These are phyloP conservation scores for Cucumis variabilis DNA, from an alignment of 331 rosid species.

Conservation along the genomic window DNA sequence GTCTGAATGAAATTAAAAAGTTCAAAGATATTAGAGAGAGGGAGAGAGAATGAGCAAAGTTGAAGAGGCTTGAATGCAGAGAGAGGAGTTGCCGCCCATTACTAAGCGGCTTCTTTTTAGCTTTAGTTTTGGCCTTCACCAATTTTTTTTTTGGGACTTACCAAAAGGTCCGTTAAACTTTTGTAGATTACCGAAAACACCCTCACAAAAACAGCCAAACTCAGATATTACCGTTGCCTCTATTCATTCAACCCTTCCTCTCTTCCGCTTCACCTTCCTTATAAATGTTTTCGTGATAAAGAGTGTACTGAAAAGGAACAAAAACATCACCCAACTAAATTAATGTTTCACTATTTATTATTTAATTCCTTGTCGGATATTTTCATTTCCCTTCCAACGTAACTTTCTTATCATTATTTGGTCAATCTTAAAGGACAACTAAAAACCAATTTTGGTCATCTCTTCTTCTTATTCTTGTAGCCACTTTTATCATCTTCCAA, in stretches of 20 bases:
- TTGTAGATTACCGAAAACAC: constrained; percentile 45
- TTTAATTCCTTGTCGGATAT: constrained; percentile 19
- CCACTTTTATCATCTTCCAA: not conserved
- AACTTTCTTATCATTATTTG: not conserved
- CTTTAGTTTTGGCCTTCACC: not conserved
- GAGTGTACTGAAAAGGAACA: not conserved
- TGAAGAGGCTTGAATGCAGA: constrained; percentile 30
- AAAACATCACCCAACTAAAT: not conserved
- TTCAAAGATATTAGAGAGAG: constrained; percentile 38
- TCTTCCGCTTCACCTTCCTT: constrained; percentile 35
- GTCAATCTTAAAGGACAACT: constrained; percentile 19
- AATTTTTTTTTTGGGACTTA: not conserved
- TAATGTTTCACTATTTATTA: not conserved
- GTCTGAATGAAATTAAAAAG: constrained; percentile 32
- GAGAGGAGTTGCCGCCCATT: constrained; percentile 50
- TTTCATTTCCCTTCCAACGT: not conserved
- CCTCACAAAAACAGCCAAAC: constrained; percentile 69
- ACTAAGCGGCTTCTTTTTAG: constrained; percentile 3
- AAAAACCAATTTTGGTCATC: not conserved
- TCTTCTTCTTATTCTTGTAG: not conserved
- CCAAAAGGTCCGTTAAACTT: constrained; percentile 59
- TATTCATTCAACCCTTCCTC: constrained; percentile 17
- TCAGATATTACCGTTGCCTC: constrained; percentile 73
- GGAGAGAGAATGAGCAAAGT: not conserved
- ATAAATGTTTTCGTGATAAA: not conserved